Conservation (phyloP, 2,329 filamentous ascomycete species). For the Trichoderma sp. region DNA sequence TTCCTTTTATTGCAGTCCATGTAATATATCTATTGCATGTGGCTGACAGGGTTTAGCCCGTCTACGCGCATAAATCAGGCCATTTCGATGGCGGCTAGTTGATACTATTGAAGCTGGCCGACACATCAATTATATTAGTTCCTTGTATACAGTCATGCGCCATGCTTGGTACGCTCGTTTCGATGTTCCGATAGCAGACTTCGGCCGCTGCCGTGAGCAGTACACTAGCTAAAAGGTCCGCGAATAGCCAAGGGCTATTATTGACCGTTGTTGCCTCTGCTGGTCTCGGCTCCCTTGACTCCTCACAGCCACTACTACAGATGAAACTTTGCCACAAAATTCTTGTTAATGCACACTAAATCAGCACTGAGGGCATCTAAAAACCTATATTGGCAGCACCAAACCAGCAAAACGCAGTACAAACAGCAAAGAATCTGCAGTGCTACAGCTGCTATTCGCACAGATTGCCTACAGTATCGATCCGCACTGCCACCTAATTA, state of each 20-base stretch:
- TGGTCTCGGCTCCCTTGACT: not conserved
- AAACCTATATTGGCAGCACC: too few relatives aligned
- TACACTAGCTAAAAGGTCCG: not conserved
- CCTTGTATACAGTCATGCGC: not conserved
- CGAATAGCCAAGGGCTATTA: not conserved
- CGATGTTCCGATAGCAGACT: not conserved
- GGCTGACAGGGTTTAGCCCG: not conserved
- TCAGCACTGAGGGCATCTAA: rapidly evolving
- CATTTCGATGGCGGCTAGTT: not conserved
- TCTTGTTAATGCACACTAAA: not conserved
- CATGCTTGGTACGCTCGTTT: not conserved
- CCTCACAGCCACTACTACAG: too few relatives aligned
- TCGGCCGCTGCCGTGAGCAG: not conserved
- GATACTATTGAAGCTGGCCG: not conserved
- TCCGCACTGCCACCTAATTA: not conserved
- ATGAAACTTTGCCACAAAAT: not conserved
- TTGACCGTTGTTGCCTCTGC: not conserved
- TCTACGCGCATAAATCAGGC: not conserved
- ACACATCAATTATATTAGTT: not conserved
- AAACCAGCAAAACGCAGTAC: too few relatives aligned
- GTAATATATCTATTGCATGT: not conserved
- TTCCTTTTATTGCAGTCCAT: not conserved
- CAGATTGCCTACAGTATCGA: not conserved
- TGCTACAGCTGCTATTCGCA: not conserved
- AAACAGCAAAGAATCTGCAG: too few relatives aligned